Base-by-base conservation (phyloP, 352 stramenopile genomes). In the Phytophthora brassicae region DNA sequence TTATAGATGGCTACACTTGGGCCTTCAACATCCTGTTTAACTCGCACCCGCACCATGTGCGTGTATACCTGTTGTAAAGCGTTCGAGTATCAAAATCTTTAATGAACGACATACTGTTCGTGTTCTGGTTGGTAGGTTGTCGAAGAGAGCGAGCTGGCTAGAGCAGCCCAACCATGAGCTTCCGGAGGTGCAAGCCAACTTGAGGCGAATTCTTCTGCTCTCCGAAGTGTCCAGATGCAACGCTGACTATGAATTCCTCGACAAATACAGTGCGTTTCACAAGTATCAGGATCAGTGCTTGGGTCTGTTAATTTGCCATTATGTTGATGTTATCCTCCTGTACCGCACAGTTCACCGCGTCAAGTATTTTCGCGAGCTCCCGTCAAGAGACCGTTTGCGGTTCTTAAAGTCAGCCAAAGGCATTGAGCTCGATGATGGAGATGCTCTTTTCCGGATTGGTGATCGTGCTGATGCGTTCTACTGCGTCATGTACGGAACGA, bases 401-500 rank as follows among this genome's bases (percentile, higher is more conserved):
- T 90, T 90, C 50, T 66, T 92, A 20, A 81, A 82, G 24, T 77
- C 79, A 9, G 76, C 77, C 22, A 85, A 86, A 35, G 83, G 83
- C 23, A 75, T 92, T 24, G 75, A 86, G 44, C 71, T 92, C 19
- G 66, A 87, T 7, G 69, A 81, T 28, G 77, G 80, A 43, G 78
- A 92, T 26, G 78, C 77, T 43, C 58, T 92, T 2, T 92, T 92
- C 59, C 70, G 79, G 33, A 83, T 90, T 23, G 83, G 83, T 2
- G 83, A 92, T 50, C 60, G 71, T 4, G 83, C 83, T 4, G 83
- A 92, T 51, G 76, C 80, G 22, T 89, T 92, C 50, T 92, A 89
- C 47, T 89, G 80, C 50, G 76, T 90, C 64, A 86, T 90, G 68
- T 90, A 84, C 51, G 83, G 83, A 28, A 77, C 83, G 2, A 69